These are phyloP conservation scores for Sarocladium kiliense DNA, from an alignment of 2,329 filamentous ascomycete genomes.

Conservation along the genomic window DNA sequence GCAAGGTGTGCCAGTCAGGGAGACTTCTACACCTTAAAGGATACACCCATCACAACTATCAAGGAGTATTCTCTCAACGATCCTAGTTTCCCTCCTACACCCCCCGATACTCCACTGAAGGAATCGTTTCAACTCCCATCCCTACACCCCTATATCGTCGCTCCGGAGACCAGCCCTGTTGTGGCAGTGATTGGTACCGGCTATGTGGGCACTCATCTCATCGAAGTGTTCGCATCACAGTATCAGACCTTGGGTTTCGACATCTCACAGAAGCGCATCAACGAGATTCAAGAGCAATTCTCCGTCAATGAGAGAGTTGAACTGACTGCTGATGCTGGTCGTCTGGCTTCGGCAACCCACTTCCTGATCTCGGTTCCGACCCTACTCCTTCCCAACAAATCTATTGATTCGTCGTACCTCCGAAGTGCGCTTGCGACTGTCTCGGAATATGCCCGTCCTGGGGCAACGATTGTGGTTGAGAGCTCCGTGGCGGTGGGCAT, in stretches of 20 bases:
- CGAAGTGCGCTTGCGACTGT: constrained; percentile 29
- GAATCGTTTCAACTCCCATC: not conserved
- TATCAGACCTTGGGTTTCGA: constrained; percentile 35
- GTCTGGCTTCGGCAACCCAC: constrained; percentile 31
- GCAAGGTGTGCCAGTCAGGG: not conserved
- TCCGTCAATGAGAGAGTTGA: constrained; percentile 17
- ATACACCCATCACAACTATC: not conserved
- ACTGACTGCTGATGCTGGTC: constrained; percentile 25
- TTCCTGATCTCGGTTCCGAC: constrained; percentile 41
- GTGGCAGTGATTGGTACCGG: constrained; percentile 38
- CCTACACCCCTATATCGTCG: not conserved
- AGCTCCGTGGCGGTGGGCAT: constrained; percentile 40
- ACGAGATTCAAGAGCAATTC: constrained; percentile 18
- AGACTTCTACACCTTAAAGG: not conserved
- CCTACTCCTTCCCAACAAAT: constrained; percentile 31
- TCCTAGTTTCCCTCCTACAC: not conserved
- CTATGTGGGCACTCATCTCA: constrained; percentile 36
- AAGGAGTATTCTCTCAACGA: not conserved
- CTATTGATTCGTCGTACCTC: constrained; percentile 32
- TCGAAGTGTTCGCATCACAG: constrained; percentile 25
- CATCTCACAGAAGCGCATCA: constrained; percentile 27
- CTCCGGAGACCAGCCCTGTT: constrained; percentile 17
- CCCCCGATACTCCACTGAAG: not conserved
- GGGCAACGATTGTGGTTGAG: constrained; percentile 37
- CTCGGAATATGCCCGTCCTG: constrained; percentile 26